These are phyloP conservation scores for Populus hybrid DNA, from an alignment of 441 rosid genomes.

Conservation along the genomic window DNA sequence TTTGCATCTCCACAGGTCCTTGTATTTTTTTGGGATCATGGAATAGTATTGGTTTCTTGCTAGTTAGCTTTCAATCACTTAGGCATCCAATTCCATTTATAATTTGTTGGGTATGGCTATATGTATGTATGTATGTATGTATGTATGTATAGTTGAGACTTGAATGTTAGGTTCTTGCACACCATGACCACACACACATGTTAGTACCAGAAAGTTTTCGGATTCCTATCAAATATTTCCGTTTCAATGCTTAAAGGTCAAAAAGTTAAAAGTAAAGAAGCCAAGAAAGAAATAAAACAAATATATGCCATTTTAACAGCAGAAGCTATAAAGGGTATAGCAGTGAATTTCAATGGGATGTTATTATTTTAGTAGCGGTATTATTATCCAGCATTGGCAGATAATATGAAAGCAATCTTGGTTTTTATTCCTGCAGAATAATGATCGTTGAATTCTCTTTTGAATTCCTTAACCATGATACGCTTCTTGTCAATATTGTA, in stretches of 20 bases:
- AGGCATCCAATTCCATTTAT: slow-evolving; percentile 13
- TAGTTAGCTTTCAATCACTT: not conserved
- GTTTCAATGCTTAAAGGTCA: not conserved
- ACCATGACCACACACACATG: not conserved
- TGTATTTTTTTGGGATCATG: not conserved
- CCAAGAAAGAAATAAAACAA: not conserved
- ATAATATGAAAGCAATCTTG: no score
- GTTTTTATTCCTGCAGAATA: no score
- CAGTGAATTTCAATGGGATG: not conserved
- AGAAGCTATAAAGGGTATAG: not conserved
- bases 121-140: no score
- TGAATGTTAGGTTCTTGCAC: not conserved
- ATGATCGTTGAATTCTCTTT: no score
- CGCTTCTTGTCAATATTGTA: no score
- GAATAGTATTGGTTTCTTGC: not conserved
- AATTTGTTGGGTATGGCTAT: not conserved
- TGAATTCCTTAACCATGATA: no score
- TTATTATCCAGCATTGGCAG: no score
- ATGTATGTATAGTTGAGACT: not conserved
- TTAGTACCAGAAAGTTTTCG: not conserved
- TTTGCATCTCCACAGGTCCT: slow-evolving; percentile 10
- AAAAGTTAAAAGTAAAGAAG: not conserved
- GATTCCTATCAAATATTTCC: slow-evolving; percentile 1
- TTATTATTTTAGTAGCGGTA: not conserved
- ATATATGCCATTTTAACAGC: not conserved